Percentiles rank a stretch among this genome's conserved stretches.
Evolutionary conservation across 345 rosid genomes (phyloP).

Genomic region (Euphorbia tirucalli): DNA sequence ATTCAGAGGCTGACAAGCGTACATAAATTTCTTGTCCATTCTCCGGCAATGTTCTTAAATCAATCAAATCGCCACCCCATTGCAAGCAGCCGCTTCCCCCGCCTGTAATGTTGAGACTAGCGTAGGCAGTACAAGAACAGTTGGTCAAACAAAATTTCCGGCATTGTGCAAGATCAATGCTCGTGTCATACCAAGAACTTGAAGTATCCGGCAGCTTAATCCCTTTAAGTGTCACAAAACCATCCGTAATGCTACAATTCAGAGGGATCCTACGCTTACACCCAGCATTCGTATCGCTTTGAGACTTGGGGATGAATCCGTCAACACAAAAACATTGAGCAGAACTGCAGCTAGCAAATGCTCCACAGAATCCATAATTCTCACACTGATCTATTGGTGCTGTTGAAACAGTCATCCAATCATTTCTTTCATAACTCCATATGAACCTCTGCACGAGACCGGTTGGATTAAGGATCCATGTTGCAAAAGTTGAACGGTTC

Average conservation of each 20-base stretch:
- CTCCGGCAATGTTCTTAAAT: slow-evolving; percentile 5
- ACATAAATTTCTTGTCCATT: slow-evolving; percentile 18
- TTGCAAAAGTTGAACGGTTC: too few species aligned
- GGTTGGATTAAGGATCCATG: too few species aligned
- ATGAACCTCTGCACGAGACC: slow-evolving; percentile 15
- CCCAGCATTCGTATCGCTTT: slow-evolving; percentile 13
- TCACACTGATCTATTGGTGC: slow-evolving; percentile 18
- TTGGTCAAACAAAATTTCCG: not conserved
- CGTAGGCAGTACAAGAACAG: slow-evolving; percentile 13
- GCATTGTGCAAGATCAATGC: not conserved
- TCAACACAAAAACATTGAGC: slow-evolving; percentile 15
- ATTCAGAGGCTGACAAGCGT: slow-evolving; percentile 8
- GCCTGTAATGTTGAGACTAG: slow-evolving; percentile 2
- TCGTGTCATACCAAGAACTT: not conserved
- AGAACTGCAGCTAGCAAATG: slow-evolving; percentile 12
- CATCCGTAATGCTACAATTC: slow-evolving; percentile 9
- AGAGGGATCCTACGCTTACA: slow-evolving; percentile 7
- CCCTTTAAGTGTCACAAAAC: slow-evolving; percentile 7
- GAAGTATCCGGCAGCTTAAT: slow-evolving; percentile 18
- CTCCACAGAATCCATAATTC: slow-evolving; percentile 8
- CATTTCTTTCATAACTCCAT: slow-evolving; percentile 19
- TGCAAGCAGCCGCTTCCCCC: slow-evolving; percentile 16
- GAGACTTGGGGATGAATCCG: slow-evolving; percentile 24
- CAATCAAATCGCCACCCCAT: slow-evolving; percentile 22
- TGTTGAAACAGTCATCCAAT: slow-evolving; percentile 11